Percentiles rank a stretch among this genome's conserved stretches.
Evolutionary conservation across 2,329 filamentous ascomycete species (phyloP).

Genomic region (Chrysosphaeria jannelii): DNA sequence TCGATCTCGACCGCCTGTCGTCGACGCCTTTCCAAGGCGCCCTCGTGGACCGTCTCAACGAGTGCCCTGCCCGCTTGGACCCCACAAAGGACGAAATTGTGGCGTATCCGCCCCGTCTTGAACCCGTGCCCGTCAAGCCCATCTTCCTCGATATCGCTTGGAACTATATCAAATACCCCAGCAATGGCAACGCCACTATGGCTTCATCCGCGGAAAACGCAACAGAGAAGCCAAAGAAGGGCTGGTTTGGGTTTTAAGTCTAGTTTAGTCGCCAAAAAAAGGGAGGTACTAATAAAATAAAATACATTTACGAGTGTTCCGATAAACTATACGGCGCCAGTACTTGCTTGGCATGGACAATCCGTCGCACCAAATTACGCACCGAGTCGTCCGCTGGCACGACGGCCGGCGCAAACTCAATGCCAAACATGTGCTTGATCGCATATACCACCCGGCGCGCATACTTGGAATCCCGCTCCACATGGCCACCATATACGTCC

Average conservation of each 20-base stretch:
- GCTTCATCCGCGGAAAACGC: conserved; percentile 10
- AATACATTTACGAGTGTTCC: conserved; percentile 1
- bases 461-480: conserved; percentile 71
- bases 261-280: conserved; percentile 7
- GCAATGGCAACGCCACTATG: conserved; percentile 13
- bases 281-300: background rate
- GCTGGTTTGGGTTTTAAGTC: conserved; percentile 49
- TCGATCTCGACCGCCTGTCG: conserved; percentile 33
- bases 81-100: conserved; percentile 61
- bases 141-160: conserved; percentile 89
- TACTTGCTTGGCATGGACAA: conserved; percentile 87
- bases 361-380: conserved; percentile 70
- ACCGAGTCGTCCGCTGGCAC: conserved; percentile 81
- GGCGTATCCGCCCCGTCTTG: conserved; percentile 56
- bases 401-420: conserved; percentile 80
- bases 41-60: conserved; percentile 42
- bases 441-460: conserved; percentile 77
- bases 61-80: conserved; percentile 44
- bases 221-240: conserved; percentile 19
- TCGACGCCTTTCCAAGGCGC: conserved; percentile 9
- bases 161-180: conserved; percentile 89
- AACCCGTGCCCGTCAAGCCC: conserved; percentile 70
- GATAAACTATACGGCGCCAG: conserved; percentile 50
- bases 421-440: conserved; percentile 85
- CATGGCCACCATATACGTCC: conserved; percentile 57